phyloP scores from a whole-genome alignment of 495 filamentous ascomycete genomes.

The Xylona heveae region DNA sequence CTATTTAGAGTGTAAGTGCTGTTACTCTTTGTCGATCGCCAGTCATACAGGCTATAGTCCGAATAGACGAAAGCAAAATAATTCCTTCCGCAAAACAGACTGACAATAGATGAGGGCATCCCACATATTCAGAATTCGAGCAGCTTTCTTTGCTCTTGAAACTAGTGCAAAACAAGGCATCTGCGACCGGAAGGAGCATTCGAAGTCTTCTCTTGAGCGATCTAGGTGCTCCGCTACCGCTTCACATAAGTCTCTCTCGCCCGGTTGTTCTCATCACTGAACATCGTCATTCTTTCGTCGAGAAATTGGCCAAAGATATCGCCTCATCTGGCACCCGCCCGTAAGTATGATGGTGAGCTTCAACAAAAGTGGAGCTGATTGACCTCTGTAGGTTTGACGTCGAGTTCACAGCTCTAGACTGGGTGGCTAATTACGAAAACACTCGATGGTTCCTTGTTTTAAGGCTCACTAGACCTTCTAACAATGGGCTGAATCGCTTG shows the following conservation, averaged over 20 bases:
- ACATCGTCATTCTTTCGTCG: conserved; percentile 40
- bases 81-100: conserved; percentile 15
- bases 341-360: conserved; percentile 14
- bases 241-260: conserved; percentile 78
- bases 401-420: conserved; percentile 25
- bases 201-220: conserved; percentile 51
- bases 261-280: conserved; percentile 44
- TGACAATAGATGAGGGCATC: conserved; percentile 35
- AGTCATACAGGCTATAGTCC: conserved; percentile 1
- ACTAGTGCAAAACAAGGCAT: conserved; percentile 15
- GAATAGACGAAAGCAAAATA: neutral
- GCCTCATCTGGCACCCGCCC: conserved; percentile 20
- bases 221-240: conserved; percentile 53
- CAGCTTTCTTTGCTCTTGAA: conserved; percentile 30
- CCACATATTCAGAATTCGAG: conserved; percentile 30
- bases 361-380: conserved; percentile 1
- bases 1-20: conserved; percentile 70
- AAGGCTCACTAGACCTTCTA: conserved; percentile 23
- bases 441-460: conserved; percentile 80
- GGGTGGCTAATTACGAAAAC: conserved; percentile 52
- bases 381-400: conserved; percentile 27
- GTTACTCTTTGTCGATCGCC: conserved; percentile 1
- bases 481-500: conserved; percentile 38
- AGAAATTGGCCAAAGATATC: conserved; percentile 19
- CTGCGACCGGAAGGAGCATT: no score